Evolutionary conservation across 305 asterid species (phyloP).

Genomic region (Fraxinus platypoda): DNA sequence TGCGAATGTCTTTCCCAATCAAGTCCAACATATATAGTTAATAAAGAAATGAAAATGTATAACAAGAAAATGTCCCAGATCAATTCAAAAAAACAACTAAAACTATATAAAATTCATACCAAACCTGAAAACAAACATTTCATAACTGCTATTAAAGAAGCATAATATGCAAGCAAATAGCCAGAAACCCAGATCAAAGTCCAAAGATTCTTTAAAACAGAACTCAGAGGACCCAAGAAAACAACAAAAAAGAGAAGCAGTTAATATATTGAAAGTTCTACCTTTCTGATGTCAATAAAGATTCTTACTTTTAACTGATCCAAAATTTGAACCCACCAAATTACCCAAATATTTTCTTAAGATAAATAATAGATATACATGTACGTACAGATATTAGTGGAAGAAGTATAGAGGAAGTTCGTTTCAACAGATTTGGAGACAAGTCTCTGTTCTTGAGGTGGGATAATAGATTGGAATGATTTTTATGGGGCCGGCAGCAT

Average conservation of each 20-base stretch:
- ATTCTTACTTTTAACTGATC: slow-evolving; percentile 23
- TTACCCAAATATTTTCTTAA: background rate
- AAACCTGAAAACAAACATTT: slow-evolving; percentile 1
- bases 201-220: slow-evolving; percentile 18
- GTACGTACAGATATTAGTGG: background rate
- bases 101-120: background rate
- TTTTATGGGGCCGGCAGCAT: slow-evolving; percentile 27
- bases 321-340: slow-evolving; percentile 29
- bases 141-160: background rate
- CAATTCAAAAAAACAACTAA: background rate
- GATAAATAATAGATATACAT: background rate
- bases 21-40: slow-evolving; percentile 26
- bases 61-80: slow-evolving; percentile 21
- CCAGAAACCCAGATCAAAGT: slow-evolving; percentile 33
- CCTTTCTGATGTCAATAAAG: slow-evolving; percentile 22
- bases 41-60: slow-evolving; percentile 4
- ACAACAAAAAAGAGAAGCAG: background rate
- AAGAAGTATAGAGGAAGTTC: background rate
- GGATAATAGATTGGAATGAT: background rate
- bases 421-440: background rate
- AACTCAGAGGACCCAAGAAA: background rate
- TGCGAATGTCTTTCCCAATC: slow-evolving; percentile 7
- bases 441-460: background rate
- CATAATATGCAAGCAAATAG: slow-evolving; percentile 4
- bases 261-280: slow-evolving; percentile 18